Evolutionary conservation across 1,284 basidiomycete species (phyloP), one percentile per base, ranked within the genome.

Genomic region (Ustilago shanxiensis): DNA sequence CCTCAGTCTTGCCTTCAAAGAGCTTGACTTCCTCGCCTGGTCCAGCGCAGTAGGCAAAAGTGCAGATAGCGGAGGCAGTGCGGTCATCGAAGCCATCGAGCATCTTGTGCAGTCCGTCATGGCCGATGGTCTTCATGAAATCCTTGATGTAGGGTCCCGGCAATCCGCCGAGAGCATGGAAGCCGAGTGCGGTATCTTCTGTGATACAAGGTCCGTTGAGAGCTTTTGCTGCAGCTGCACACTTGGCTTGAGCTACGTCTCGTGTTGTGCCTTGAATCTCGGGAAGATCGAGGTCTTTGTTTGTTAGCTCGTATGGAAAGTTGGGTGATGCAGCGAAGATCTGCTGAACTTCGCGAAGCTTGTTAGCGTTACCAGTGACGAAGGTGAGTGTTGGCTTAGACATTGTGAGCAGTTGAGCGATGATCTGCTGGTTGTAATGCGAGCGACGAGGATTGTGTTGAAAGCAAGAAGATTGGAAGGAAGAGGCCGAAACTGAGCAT

Each of bases 81-180:
- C 90, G 93, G 10, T 91, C 93, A 0, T 89, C 87, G 85, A 98
- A 98, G 13, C 96, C 95, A 5, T 88, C 89, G 29, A 99, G 90
- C 83, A 99, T 88, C 60, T 89, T 92, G 87, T 96, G 95, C 24
- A 99, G 88, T 31, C 96, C 95, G 88, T 81, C 67, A 45, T 71
- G 73, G 13, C 79, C 81, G 44, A 83, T 52, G 7, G 63, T 69
- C 52, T 69, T 71, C 62, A 80, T 62, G 52, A 81, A 83, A 82
- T 94, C 90, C 84, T 99, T 99, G 89, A 99, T 97, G 87, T 98
- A 99, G 0, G 95, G 95, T 0, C 96, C 97, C 2, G 96, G 96
- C 7, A 99, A 90, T 0, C 94, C 95, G 44, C 91, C 90, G 37
- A 98, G 88, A 0, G 95, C 95, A 77, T 92, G 90, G 84, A 95